Percentiles rank a stretch among this genome's conserved stretches.
These are phyloP conservation scores for Lathyrus tuberosus DNA, from an alignment of 306 rosid species.

Conservation along the genomic window DNA sequence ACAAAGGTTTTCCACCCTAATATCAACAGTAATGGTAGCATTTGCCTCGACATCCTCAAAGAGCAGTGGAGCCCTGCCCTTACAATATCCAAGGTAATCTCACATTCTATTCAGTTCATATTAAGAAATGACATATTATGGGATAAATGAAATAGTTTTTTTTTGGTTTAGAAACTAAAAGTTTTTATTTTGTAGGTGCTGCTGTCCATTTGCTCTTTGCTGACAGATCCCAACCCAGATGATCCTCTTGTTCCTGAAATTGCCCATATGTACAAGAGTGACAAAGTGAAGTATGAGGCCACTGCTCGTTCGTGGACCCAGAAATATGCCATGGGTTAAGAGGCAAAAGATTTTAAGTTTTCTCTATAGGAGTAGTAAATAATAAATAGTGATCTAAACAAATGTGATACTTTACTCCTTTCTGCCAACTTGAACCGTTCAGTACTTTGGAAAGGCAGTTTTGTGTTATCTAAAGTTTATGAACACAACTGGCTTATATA, in stretches of 20 bases:
- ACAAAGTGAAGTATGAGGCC: conserved; percentile 33
- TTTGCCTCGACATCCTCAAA: conserved; percentile 43
- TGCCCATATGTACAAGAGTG: conserved; percentile 42
- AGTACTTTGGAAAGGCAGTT: background rate
- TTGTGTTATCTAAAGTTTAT: background rate
- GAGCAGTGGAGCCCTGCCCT: conserved; percentile 44
- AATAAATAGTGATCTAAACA: conserved; percentile 36
- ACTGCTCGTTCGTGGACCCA: conserved; percentile 43
- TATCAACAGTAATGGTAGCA: conserved; percentile 40
- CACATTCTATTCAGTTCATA: background rate
- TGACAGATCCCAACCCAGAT: conserved; percentile 45
- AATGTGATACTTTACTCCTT: conserved; percentile 3
- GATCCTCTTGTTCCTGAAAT: conserved; percentile 44
- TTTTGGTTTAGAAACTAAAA: background rate
- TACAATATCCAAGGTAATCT: conserved; percentile 38
- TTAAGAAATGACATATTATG: background rate
- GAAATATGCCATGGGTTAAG: conserved; percentile 44
- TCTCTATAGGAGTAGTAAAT: conserved; percentile 1
- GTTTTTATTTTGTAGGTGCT: conserved; percentile 20
- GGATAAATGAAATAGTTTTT: background rate
- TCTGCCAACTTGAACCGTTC: conserved; percentile 10
- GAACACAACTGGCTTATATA: background rate
- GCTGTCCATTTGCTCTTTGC: conserved; percentile 35
- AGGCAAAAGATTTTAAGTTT: background rate
- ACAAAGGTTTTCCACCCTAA: conserved; percentile 42